Conservation (phyloP, 306 rosid species). For the Carpinus fangiana region DNA sequence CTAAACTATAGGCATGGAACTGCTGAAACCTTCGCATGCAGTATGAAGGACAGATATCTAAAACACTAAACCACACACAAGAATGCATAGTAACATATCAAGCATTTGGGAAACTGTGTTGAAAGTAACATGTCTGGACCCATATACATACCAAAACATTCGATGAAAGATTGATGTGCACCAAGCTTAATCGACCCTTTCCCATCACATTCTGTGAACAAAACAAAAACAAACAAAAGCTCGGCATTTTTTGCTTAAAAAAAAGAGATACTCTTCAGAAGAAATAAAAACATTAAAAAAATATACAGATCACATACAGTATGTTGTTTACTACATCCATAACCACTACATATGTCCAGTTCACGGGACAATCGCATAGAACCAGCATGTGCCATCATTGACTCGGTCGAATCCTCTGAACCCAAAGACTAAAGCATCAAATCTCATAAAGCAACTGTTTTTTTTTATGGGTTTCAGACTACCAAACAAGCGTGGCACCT, state of each 20-base stretch:
- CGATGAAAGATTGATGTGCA: slow-evolving; percentile 56
- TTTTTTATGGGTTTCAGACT: neutral
- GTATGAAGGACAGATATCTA: neutral
- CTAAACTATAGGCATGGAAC: slow-evolving; percentile 8
- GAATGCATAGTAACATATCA: slow-evolving; percentile 8
- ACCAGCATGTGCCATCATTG: slow-evolving; percentile 58
- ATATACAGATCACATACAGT: slow-evolving; percentile 47
- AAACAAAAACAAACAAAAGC: slow-evolving; percentile 18
- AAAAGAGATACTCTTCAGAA: neutral
- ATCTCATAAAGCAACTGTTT: neutral
- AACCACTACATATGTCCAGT: slow-evolving; percentile 35
- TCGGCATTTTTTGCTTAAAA: slow-evolving; percentile 11
- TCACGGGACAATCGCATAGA: slow-evolving; percentile 58
- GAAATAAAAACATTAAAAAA: neutral
- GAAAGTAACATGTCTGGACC: slow-evolving; percentile 10
- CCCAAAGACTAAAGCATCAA: slow-evolving; percentile 18
- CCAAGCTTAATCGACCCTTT: slow-evolving; percentile 55
- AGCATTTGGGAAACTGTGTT: neutral
- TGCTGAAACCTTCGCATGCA: neutral
- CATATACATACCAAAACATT: slow-evolving; percentile 64
- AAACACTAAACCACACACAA: slow-evolving; percentile 7
- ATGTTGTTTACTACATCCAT: slow-evolving; percentile 41
- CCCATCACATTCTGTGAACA: slow-evolving; percentile 47
- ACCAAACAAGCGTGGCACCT: slow-evolving; percentile 15
- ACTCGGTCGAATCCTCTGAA: slow-evolving; percentile 25